Percentiles rank a stretch among this genome's conserved stretches.
phyloP scores from a whole-genome alignment of 495 filamentous ascomycete genomes.

The Penicillium roqueforti region DNA sequence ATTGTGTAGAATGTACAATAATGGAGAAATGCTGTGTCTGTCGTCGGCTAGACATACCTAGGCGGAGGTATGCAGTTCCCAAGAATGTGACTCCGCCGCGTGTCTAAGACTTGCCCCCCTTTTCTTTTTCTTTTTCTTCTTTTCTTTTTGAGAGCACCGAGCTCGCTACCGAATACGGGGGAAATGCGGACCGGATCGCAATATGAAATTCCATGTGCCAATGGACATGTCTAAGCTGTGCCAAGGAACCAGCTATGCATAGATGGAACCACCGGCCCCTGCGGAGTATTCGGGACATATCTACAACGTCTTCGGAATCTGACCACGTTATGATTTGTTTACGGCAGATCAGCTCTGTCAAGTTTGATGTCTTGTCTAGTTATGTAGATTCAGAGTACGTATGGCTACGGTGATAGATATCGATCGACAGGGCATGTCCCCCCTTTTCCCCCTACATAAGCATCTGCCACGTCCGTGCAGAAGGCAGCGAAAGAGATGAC shows the following conservation, averaged over 20 bases:
- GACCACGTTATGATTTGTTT: constrained; percentile 5
- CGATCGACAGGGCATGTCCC: constrained; percentile 2
- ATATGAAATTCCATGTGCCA: constrained; percentile 8
- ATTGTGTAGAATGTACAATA: background rate
- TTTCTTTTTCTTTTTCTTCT: background rate
- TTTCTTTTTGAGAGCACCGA: background rate
- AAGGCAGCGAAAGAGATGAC: background rate
- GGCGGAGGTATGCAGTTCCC: constrained; percentile 5
- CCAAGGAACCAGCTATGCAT: background rate
- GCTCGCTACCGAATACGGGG: constrained; percentile 6
- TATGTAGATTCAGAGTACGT: background rate
- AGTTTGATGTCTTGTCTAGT: background rate
- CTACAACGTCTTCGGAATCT: too few relatives aligned
- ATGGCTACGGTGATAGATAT: background rate
- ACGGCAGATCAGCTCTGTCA: constrained; percentile 2
- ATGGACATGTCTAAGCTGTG: constrained; percentile 2
- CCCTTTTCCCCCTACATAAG: background rate
- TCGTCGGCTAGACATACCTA: background rate
- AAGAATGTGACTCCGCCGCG: constrained; percentile 9
- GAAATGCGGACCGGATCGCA: constrained; percentile 10
- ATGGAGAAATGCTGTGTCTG: background rate
- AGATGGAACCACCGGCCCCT: background rate
- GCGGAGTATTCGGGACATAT: constrained; percentile 2
- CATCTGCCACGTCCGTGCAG: constrained; percentile 4
- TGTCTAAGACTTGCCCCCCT: background rate